These are phyloP conservation scores for Apocynum venetum DNA, from an alignment of 257 asterid genomes.

Conservation along the genomic window DNA sequence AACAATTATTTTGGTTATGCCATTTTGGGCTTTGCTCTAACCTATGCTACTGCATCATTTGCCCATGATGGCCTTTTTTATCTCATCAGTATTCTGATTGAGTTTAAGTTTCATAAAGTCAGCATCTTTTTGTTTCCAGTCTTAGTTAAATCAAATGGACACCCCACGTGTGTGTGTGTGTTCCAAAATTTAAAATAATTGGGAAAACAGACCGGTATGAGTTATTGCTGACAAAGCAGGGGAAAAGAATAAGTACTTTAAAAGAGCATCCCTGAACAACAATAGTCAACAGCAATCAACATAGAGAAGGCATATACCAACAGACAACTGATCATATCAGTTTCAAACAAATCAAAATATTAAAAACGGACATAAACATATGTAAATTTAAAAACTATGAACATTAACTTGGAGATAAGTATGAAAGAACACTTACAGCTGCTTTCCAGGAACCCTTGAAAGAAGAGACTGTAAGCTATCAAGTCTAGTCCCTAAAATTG, in stretches of 20 bases:
- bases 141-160: neutral
- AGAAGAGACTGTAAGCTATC: conserved; percentile 64
- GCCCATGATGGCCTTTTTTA: neutral
- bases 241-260: neutral
- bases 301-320: neutral
- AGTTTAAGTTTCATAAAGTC: too few species aligned
- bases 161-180: neutral
- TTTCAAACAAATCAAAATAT: neutral
- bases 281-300: neutral
- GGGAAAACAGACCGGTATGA: neutral
- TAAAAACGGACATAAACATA: neutral
- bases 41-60: neutral
- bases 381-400: neutral
- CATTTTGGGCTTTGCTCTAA: conserved; percentile 1
- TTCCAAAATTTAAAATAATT: neutral
- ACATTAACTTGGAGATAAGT: neutral
- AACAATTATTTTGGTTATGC: neutral
- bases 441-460: conserved; percentile 60
- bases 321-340: neutral
- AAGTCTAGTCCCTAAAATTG: conserved; percentile 82
- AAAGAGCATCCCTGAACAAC: neutral
- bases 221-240: neutral
- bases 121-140: neutral
- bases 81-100: neutral
- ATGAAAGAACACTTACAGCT: conserved; percentile 53